These are phyloP conservation scores for Mentha longifolia DNA, from an alignment of 257 asterid species.

Conservation along the genomic window DNA sequence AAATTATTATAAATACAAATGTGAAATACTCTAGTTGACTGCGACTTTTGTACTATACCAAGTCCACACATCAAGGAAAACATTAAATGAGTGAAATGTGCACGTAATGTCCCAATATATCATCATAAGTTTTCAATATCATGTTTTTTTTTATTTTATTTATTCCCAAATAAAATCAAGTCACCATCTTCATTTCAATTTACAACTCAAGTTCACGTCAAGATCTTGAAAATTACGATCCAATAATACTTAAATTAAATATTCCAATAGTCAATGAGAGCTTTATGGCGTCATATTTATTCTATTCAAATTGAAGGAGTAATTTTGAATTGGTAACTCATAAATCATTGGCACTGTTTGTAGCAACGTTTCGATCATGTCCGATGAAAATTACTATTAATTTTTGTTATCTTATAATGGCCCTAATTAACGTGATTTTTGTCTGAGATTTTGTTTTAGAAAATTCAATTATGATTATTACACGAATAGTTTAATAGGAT, in stretches of 20 bases:
- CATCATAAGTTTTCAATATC: not conserved
- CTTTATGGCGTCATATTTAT: not conserved
- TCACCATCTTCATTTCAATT: constrained; percentile 2
- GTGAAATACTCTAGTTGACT: not conserved
- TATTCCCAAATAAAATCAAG: not conserved
- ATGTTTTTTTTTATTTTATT: too few relatives aligned
- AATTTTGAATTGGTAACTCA: not conserved
- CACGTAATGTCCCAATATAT: not conserved
- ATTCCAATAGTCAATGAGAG: not conserved
- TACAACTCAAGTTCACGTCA: not conserved
- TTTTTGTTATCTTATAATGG: not conserved
- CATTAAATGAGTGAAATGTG: not conserved
- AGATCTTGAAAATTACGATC: not conserved
- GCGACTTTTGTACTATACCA: not conserved
- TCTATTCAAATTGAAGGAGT: constrained; percentile 6
- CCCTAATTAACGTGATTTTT: not conserved
- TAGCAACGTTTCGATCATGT: too few relatives aligned
- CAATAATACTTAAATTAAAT: not conserved
- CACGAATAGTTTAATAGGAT: too few relatives aligned
- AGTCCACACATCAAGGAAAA: not conserved
- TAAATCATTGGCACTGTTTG: constrained; percentile 1
- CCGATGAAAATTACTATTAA: not conserved
- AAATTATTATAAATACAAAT: not conserved
- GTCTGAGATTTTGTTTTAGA: not conserved
- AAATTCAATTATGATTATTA: not conserved